Percentiles rank a stretch among this genome's conserved stretches.
Conservation (phyloP, 176 grass and related monocot species). For the Zoysia pacifica region DNA sequence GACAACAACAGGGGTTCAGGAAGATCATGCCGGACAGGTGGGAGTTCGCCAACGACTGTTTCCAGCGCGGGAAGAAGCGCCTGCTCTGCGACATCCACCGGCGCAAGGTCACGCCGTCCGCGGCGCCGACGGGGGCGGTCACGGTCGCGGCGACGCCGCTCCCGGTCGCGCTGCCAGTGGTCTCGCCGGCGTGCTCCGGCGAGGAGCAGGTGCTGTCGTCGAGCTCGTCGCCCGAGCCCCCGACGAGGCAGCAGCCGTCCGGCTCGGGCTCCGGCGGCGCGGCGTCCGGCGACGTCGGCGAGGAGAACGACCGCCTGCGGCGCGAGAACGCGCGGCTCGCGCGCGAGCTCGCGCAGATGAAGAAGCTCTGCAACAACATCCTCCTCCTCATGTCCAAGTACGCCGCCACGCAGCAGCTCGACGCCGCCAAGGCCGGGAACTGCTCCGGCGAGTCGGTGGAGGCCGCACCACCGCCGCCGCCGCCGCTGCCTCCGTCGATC, state of each 20-base stretch:
- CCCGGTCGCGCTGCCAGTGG: conserved; percentile 54
- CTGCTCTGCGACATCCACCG: conserved; percentile 76
- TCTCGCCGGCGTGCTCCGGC: conserved; percentile 52
- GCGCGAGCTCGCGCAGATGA: conserved; percentile 76
- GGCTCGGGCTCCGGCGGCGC: conserved; percentile 29
- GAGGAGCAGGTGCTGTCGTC: conserved; percentile 81
- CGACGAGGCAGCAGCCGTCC: conserved; percentile 28
- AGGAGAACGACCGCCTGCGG: conserved; percentile 65
- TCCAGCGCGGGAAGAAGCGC: conserved; percentile 62
- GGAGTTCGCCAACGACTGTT: conserved; percentile 90
- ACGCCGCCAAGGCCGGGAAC: conserved; percentile 22
- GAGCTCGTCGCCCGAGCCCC: conserved; percentile 51
- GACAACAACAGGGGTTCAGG: conserved; percentile 59
- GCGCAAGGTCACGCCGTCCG: conserved; percentile 47
- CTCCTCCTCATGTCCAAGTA: conserved; percentile 81
- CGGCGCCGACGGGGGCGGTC: not conserved
- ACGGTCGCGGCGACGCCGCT: not conserved
- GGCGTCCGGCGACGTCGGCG: conserved; percentile 42
- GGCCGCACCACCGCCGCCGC: not conserved
- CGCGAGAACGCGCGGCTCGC: conserved; percentile 67
- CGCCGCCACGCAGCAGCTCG: conserved; percentile 40
- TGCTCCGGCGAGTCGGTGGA: conserved; percentile 40
- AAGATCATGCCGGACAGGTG: conserved; percentile 82
- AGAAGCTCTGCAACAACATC: conserved; percentile 88
- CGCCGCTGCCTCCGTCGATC: conserved; percentile 13